A percentile compares a stretch with the other conserved stretches of the same genome.
These are phyloP conservation scores for Colletotrichum caudatum DNA, from an alignment of 2,329 filamentous ascomycete species.

Conservation along the genomic window DNA sequence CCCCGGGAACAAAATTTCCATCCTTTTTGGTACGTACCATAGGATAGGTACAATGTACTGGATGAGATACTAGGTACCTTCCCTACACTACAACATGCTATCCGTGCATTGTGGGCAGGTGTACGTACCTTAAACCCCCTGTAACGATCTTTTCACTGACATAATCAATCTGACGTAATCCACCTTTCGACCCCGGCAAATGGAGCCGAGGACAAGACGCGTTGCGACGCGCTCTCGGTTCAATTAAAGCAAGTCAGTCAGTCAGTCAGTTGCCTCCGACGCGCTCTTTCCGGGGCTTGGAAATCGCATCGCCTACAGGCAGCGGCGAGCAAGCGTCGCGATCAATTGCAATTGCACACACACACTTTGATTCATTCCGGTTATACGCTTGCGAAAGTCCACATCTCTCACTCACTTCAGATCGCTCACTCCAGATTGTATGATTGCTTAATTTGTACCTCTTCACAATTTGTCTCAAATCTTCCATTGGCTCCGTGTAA, in stretches of 20 bases:
- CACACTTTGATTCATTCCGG: too few species aligned
- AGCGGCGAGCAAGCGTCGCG: too few species aligned
- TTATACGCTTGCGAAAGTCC: too few species aligned
- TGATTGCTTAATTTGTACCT: not conserved
- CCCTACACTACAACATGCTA: too few species aligned
- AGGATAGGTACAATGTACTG: too few species aligned
- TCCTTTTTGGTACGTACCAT: too few species aligned
- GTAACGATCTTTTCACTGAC: not conserved
- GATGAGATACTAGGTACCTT: too few species aligned
- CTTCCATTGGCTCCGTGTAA: not conserved
- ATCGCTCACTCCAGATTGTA: too few species aligned
- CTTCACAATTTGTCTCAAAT: not conserved
- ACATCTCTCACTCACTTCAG: not conserved
- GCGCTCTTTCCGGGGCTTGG: not conserved
- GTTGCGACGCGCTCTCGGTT: slow-evolving; percentile 6
- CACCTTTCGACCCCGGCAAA: not conserved
- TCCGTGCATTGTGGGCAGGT: too few species aligned
- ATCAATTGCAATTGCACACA: not conserved
- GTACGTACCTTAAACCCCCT: too few species aligned
- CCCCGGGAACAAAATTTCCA: not conserved
- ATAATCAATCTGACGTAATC: slow-evolving; percentile 35
- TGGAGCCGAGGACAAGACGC: not conserved
- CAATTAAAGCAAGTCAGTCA: slow-evolving; percentile 2
- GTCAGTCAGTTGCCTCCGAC: not conserved
- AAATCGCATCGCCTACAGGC: too few species aligned